Percentiles rank a stretch among this genome's conserved stretches.
Conservation (phyloP, 192 early-diverging fungal genomes). For the Physocladia obscura region DNA sequence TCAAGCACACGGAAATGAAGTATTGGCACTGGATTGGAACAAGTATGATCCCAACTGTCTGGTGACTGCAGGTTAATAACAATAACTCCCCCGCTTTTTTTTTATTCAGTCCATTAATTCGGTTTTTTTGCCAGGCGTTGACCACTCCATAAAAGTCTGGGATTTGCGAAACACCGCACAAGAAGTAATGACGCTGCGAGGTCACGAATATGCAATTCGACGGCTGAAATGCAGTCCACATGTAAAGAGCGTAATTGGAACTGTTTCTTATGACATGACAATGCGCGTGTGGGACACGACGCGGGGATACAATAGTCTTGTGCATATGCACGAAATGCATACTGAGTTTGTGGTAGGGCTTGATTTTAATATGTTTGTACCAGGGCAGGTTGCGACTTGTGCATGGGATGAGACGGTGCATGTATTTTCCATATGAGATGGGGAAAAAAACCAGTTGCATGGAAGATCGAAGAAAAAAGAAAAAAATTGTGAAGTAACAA, state of each 20-base stretch:
- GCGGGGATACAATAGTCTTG: conserved; percentile 33
- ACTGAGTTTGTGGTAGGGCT: conserved; percentile 96
- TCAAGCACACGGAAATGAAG: conserved; percentile 79
- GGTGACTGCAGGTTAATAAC: conserved; percentile 64
- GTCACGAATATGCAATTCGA: conserved; percentile 92
- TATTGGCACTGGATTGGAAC: conserved; percentile 94
- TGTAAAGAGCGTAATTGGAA: conserved; percentile 72
- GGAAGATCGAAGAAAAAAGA: too few species aligned
- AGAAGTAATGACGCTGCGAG: conserved; percentile 71
- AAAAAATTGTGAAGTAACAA: too few species aligned
- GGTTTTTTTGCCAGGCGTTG: conserved; percentile 61
- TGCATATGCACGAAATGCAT: conserved; percentile 80
- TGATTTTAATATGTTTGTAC: conserved; percentile 87
- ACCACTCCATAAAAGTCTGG: conserved; percentile 87
- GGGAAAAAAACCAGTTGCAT: conserved; percentile 13
- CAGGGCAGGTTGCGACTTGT: conserved; percentile 88
- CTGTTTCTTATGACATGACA: conserved; percentile 95
- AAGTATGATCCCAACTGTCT: conserved; percentile 84
- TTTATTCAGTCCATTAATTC: too few species aligned
- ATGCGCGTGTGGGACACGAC: conserved; percentile 86
- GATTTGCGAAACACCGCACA: conserved; percentile 78
- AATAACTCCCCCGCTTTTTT: not conserved
- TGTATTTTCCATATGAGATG: conserved; percentile 24
- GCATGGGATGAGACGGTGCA: conserved; percentile 90
- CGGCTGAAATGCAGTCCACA: conserved; percentile 93